These are phyloP conservation scores for Penicillium riverlandense DNA, from an alignment of 495 filamentous ascomycete species.

Conservation along the genomic window DNA sequence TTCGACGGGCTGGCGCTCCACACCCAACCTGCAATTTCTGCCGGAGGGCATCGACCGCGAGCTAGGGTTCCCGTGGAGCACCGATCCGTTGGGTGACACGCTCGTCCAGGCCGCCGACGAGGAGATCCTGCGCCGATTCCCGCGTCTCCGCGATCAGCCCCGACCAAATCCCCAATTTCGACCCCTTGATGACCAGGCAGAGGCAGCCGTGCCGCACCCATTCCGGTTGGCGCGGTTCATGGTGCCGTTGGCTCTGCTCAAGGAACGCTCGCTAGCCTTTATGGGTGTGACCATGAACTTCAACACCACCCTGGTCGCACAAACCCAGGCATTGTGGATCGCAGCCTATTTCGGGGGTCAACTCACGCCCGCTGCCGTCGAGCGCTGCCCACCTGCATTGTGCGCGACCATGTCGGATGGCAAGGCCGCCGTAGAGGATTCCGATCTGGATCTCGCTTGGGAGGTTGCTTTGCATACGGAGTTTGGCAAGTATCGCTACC, in stretches of 20 bases:
- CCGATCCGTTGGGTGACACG: slow-evolving; percentile 16
- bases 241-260: slow-evolving; percentile 52
- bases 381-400: slow-evolving; percentile 12
- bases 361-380: slow-evolving; percentile 20
- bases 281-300: slow-evolving; percentile 59
- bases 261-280: slow-evolving; percentile 57
- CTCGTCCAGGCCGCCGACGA: slow-evolving; percentile 45
- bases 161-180: slow-evolving; percentile 20
- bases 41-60: slow-evolving; percentile 39
- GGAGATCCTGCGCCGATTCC: slow-evolving; percentile 62
- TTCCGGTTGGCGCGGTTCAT: slow-evolving; percentile 63
- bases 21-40: slow-evolving; percentile 55
- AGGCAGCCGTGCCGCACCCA: slow-evolving; percentile 27
- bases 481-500: slow-evolving; percentile 64
- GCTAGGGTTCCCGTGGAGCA: slow-evolving; percentile 32
- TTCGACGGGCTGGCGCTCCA: slow-evolving; percentile 61
- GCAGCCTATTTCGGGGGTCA: slow-evolving; percentile 52
- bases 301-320: slow-evolving; percentile 53
- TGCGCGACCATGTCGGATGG: slow-evolving; percentile 7
- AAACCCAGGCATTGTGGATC: slow-evolving; percentile 68
- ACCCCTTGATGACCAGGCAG: slow-evolving; percentile 20
- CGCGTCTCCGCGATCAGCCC: slow-evolving; percentile 46
- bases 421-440: slow-evolving; percentile 10
- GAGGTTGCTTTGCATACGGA: slow-evolving; percentile 59
- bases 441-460: slow-evolving; percentile 29